Conservation (phyloP, 1,139 yeast species). For the Saccharomyces pastorianus region DNA sequence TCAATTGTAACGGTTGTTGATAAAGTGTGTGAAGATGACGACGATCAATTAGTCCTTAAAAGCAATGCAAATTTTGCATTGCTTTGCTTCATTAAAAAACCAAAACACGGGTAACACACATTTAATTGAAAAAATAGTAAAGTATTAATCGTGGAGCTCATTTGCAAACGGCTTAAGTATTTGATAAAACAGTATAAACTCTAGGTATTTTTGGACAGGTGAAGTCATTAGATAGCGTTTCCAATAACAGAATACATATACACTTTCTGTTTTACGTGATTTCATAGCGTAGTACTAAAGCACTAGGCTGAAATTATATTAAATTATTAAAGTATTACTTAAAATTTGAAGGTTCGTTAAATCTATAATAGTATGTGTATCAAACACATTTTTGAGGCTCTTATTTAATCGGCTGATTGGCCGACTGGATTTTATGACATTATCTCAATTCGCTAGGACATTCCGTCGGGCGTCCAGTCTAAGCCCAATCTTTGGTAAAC, state of each 20-base stretch:
- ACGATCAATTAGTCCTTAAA: not conserved
- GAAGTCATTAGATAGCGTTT: too few relatives aligned
- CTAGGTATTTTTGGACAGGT: too few relatives aligned
- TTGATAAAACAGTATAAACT: too few relatives aligned
- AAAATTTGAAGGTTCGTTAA: not conserved
- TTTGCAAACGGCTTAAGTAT: not conserved
- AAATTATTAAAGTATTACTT: not conserved
- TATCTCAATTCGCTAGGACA: not conserved
- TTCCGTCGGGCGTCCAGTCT: constrained; percentile 51
- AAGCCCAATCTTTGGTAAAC: constrained; percentile 34
- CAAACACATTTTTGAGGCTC: not conserved
- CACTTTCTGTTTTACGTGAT: not conserved
- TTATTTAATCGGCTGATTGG: not conserved
- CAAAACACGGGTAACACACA: not conserved
- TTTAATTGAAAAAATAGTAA: too few relatives aligned
- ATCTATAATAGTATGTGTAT: not conserved
- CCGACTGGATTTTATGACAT: not conserved
- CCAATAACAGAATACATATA: too few relatives aligned
- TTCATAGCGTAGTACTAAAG: not conserved
- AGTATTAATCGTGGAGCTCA: not conserved
- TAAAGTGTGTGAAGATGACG: not conserved
- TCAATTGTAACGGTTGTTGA: not conserved
- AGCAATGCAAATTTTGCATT: not conserved
- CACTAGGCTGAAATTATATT: not conserved
- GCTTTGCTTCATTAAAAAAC: not conserved